Evolutionary conservation across 176 grass and related monocot species (phyloP).

Genomic region (Avena atlantica): DNA sequence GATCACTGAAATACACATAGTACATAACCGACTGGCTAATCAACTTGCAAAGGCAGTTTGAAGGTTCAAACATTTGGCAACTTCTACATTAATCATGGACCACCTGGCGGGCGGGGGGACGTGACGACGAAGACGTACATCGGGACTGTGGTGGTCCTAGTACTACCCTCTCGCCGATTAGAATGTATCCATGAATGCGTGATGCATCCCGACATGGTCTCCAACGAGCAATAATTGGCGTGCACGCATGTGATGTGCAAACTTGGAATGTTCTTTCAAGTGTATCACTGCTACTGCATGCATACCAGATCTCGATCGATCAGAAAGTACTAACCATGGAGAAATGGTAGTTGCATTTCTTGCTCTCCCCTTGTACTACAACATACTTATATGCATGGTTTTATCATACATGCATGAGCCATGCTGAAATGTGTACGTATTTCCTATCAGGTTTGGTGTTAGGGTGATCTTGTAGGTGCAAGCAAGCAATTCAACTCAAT

Average conservation of each 20-base stretch:
- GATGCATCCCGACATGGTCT: not conserved
- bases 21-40: not conserved
- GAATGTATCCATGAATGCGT: not conserved
- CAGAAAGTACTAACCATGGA: too few species aligned
- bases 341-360: too few species aligned
- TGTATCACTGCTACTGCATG: not conserved
- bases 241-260: not conserved
- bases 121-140: not conserved
- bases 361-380: too few species aligned
- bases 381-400: too few species aligned
- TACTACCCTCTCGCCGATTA: not conserved
- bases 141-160: not conserved
- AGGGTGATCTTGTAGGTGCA: too few species aligned
- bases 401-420: too few species aligned
- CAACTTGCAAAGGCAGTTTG: not conserved
- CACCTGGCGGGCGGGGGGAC: not conserved
- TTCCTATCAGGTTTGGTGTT: too few species aligned
- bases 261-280: not conserved
- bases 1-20: not conserved
- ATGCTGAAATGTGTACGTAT: too few species aligned
- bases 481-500: too few species aligned
- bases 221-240: slow-evolving; percentile 2
- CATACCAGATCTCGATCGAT: too few species aligned
- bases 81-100: not conserved
- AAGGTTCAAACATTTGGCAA: slow-evolving; percentile 1